These are phyloP conservation scores for Naganishia randhawae DNA, from an alignment of 768 basidiomycete species.

Conservation along the genomic window DNA sequence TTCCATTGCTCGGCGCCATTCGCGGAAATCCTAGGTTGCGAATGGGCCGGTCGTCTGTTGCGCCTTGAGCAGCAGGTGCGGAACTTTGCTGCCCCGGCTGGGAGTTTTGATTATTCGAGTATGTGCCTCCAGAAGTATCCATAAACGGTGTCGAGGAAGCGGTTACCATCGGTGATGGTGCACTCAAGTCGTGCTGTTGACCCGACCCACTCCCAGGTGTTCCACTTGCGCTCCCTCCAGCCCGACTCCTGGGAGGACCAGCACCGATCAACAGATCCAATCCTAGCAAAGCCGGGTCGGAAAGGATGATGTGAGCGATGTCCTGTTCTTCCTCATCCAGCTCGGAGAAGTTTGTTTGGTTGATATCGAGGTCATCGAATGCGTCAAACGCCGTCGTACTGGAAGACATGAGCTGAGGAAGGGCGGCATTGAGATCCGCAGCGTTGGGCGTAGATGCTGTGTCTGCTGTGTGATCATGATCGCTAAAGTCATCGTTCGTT, in stretches of 20 bases:
- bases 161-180: neutral
- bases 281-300: slow-evolving; percentile 8
- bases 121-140: neutral
- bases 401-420: slow-evolving; percentile 10
- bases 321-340: slow-evolving; percentile 21
- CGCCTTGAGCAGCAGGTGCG: neutral
- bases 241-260: slow-evolving; percentile 1
- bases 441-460: slow-evolving; percentile 16
- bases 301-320: slow-evolving; percentile 18
- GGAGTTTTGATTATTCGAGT: neutral
- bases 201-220: neutral
- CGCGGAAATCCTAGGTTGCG: neutral
- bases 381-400: slow-evolving; percentile 4
- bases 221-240: neutral
- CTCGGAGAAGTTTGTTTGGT: slow-evolving; percentile 20
- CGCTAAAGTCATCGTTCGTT: slow-evolving; percentile 10
- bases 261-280: slow-evolving; percentile 11
- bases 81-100: neutral
- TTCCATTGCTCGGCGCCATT: neutral
- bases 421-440: slow-evolving; percentile 11
- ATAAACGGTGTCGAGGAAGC: neutral
- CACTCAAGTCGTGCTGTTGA: neutral
- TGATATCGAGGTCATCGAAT: slow-evolving; percentile 20
- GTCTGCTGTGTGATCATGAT: slow-evolving; percentile 8
- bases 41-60: neutral